Conservation (phyloP, 768 basidiomycete genomes). For the Kwoniella europaea region DNA sequence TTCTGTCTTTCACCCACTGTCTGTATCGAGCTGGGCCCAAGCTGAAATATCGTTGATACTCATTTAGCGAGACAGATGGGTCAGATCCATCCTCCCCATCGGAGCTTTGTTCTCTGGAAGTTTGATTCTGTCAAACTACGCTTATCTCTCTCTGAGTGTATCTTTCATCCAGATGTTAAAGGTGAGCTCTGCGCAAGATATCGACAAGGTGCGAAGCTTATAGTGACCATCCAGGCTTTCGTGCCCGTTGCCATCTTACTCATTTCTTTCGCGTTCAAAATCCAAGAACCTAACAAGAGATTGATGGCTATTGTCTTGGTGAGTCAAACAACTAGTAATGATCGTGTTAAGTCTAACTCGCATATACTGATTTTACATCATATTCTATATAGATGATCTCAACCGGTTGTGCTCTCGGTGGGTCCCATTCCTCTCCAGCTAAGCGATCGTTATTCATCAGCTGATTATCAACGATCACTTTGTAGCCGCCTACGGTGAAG, state of each 20-base stretch:
- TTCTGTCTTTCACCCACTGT: background rate
- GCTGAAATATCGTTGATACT: background rate
- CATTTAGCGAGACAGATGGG: slow-evolving; percentile 62
- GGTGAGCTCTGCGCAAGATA: slow-evolving; percentile 59
- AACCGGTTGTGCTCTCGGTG: slow-evolving; percentile 65
- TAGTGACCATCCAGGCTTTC: slow-evolving; percentile 42
- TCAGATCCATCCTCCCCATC: slow-evolving; percentile 88
- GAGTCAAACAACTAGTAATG: slow-evolving; percentile 15
- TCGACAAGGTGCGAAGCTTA: background rate
- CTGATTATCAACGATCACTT: too few species aligned
- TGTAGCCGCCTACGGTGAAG: slow-evolving; percentile 87
- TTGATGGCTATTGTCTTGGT: slow-evolving; percentile 76
- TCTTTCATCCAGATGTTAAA: slow-evolving; percentile 99
- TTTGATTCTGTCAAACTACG: slow-evolving; percentile 89
- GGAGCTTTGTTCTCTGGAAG: slow-evolving; percentile 92
- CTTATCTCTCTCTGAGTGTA: slow-evolving; percentile 86
- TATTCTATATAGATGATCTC: slow-evolving; percentile 72
- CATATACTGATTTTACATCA: too few species aligned
- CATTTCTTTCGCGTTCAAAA: slow-evolving; percentile 88
- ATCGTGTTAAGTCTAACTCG: too few species aligned
- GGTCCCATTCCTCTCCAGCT: slow-evolving; percentile 5
- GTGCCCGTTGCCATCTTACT: slow-evolving; percentile 64
- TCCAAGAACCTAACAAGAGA: slow-evolving; percentile 82
- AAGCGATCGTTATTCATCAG: too few species aligned
- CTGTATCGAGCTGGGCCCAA: background rate